Conservation (phyloP, 257 asterid genomes). For the Solanum boliviense region DNA sequence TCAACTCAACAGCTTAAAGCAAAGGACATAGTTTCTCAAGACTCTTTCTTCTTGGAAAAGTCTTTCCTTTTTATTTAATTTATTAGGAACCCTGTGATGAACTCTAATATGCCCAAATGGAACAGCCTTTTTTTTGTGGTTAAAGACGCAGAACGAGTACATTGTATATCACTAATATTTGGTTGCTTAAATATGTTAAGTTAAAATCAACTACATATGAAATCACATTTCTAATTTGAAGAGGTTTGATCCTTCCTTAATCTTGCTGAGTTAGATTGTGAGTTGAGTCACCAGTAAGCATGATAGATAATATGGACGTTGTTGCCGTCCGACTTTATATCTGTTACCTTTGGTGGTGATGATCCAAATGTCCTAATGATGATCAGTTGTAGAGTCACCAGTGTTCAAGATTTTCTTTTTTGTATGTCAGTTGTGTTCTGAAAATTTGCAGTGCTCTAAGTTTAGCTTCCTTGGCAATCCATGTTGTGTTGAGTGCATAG, state of each 20-base stretch:
- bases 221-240: background rate
- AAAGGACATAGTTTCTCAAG: background rate
- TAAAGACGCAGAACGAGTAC: background rate
- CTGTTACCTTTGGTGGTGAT: background rate
- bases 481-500: background rate
- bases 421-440: background rate
- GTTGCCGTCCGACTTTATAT: background rate
- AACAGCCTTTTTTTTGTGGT: background rate
- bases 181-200: background rate
- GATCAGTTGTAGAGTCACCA: background rate
- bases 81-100: background rate
- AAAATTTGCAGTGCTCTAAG: background rate
- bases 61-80: background rate
- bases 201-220: background rate
- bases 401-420: background rate
- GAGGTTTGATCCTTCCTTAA: background rate
- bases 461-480: background rate
- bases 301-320: background rate
- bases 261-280: background rate
- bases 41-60: background rate
- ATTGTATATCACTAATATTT: background rate
- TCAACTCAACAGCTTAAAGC: background rate
- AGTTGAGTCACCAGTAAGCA: background rate
- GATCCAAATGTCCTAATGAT: background rate
- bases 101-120: background rate